Conservation (phyloP, 1,284 basidiomycete genomes). For the Anthracocystis walkeri region DNA sequence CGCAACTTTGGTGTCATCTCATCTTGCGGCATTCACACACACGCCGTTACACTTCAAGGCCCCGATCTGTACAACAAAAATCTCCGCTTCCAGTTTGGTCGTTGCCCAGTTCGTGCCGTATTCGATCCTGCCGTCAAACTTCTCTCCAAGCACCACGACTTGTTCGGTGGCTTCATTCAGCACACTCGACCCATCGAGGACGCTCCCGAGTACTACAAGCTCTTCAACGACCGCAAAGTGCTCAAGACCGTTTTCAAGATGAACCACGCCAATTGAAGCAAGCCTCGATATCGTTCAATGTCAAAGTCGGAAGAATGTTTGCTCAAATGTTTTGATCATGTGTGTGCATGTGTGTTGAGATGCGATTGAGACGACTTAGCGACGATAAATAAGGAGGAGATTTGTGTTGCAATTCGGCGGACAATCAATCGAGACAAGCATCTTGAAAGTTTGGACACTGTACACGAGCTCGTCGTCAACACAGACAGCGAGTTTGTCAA, state of each 20-base stretch:
- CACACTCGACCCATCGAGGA: constrained; percentile 59
- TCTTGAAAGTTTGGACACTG: no score
- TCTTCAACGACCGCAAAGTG: constrained; percentile 59
- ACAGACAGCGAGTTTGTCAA: no score
- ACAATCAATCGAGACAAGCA: no score
- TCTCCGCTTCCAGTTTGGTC: constrained; percentile 78
- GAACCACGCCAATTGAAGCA: constrained; percentile 17
- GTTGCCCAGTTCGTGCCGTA: constrained; percentile 77
- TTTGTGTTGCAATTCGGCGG: no score
- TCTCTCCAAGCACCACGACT: constrained; percentile 55
- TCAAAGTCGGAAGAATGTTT: no score
- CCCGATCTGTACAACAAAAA: constrained; percentile 83
- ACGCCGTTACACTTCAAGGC: constrained; percentile 69
- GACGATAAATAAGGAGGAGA: no score
- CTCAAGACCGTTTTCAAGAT: constrained; percentile 56
- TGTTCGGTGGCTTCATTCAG: constrained; percentile 65
- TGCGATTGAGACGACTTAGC: no score
- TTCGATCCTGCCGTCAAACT: constrained; percentile 63
- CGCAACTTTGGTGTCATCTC: constrained; percentile 83
- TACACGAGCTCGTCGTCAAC: no score
- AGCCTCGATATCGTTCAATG: no score
- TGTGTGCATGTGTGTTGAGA: no score
- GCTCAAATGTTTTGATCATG: no score
- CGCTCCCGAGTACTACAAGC: constrained; percentile 63
- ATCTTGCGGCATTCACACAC: constrained; percentile 78